These are phyloP conservation scores for Candolleomyces efflorescens DNA, from an alignment of 768 basidiomycete genomes.

Conservation along the genomic window DNA sequence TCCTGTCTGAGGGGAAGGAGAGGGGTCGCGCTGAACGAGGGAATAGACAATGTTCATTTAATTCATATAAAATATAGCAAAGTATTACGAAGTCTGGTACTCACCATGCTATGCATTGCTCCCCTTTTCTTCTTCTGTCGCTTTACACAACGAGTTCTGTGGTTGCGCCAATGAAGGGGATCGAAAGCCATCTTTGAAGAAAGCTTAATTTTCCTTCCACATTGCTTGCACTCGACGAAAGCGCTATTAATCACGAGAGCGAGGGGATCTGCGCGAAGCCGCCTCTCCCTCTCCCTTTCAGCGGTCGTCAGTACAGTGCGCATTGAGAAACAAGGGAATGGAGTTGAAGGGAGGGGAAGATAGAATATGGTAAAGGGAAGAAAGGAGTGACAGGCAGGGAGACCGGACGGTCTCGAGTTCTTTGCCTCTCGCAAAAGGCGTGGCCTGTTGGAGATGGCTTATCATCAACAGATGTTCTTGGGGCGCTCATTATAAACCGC, in stretches of 20 bases:
- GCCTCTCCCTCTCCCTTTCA: constrained; percentile 47
- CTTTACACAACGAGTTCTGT: constrained; percentile 56
- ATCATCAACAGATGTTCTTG: background rate
- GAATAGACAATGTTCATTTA: constrained; percentile 3
- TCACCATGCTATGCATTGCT: constrained; percentile 13
- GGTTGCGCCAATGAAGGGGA: constrained; percentile 63
- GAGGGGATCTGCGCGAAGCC: constrained; percentile 49
- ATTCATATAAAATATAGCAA: constrained; percentile 1
- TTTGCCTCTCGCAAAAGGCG: background rate
- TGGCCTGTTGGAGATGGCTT: background rate
- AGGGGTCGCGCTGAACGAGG: constrained; percentile 21
- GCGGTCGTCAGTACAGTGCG: constrained; percentile 24
- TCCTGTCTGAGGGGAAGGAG: constrained; percentile 7
- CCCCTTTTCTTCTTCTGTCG: constrained; percentile 18
- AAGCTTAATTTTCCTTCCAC: constrained; percentile 56
- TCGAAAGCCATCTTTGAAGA: constrained; percentile 66
- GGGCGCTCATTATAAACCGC: background rate
- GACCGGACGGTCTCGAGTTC: background rate
- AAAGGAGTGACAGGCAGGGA: background rate
- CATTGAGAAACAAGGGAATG: background rate
- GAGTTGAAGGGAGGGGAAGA: background rate
- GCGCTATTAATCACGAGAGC: constrained; percentile 47
- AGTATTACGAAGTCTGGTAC: constrained; percentile 15
- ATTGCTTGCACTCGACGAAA: constrained; percentile 52
- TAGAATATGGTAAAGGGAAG: background rate